A percentile compares a stretch with the other conserved stretches of the same genome.
These are phyloP conservation scores for Nelumbo lutea DNA, from an alignment of 164 flowering plant species.

Conservation along the genomic window DNA sequence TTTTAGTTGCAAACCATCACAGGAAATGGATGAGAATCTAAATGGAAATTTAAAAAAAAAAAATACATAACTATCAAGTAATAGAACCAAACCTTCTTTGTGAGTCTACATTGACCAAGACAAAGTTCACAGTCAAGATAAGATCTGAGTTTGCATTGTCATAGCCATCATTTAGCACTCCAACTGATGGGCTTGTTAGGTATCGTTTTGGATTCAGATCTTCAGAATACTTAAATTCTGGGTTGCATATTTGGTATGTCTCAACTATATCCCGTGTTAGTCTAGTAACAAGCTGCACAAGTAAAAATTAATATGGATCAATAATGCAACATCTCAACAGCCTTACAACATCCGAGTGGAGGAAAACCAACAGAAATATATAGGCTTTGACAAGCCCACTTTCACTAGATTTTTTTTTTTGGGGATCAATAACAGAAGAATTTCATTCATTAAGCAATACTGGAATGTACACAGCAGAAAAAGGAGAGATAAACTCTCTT, in stretches of 20 bases:
- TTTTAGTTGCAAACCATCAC: neutral
- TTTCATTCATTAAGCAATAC: too few species aligned
- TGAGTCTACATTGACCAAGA: conserved; percentile 49
- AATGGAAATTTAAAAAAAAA: neutral
- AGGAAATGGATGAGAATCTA: neutral
- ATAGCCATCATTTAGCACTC: conserved; percentile 89
- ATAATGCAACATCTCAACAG: neutral
- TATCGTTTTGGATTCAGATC: conserved; percentile 75
- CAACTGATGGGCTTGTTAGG: conserved; percentile 83
- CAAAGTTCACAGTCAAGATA: conserved; percentile 64
- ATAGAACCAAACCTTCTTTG: conserved; percentile 56
- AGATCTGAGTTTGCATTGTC: conserved; percentile 97
- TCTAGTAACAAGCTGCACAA: conserved; percentile 71
- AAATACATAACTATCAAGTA: conserved; percentile 3
- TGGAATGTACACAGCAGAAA: too few species aligned
- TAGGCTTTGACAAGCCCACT: too few species aligned
- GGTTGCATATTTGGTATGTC: conserved; percentile 81
- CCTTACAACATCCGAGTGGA: too few species aligned
- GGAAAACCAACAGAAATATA: too few species aligned
- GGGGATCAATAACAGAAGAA: too few species aligned
- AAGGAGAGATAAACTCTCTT: too few species aligned
- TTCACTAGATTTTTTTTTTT: too few species aligned
- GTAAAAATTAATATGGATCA: conserved; percentile 16
- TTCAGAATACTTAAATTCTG: conserved; percentile 73
- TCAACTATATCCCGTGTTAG: conserved; percentile 86